Percentiles rank a stretch among this genome's conserved stretches.
Evolutionary conservation across 495 filamentous ascomycete genomes (phyloP).

Genomic region (Glutinoglossum americanum): DNA sequence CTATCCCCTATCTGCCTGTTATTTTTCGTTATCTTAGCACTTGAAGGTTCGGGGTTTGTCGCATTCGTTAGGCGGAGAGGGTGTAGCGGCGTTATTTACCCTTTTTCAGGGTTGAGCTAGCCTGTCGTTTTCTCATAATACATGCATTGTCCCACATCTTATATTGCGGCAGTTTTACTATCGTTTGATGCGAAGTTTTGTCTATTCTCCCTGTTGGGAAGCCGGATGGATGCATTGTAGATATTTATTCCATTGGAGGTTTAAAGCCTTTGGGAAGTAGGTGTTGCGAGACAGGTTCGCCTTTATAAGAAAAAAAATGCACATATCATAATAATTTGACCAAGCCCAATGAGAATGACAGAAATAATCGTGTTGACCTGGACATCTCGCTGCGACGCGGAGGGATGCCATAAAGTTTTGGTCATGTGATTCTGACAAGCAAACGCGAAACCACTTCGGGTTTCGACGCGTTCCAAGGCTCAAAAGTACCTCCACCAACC

Average conservation of each 20-base stretch:
- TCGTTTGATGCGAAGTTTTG: not conserved
- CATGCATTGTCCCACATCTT: not conserved
- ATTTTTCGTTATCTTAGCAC: constrained; percentile 43
- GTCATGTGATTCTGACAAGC: not conserved
- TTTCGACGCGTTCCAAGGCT: not conserved
- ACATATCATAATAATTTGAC: not conserved
- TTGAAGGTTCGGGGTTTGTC: constrained; percentile 15
- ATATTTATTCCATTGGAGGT: not conserved
- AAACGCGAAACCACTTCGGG: not conserved
- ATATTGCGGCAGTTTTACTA: not conserved
- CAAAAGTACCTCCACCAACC: not conserved
- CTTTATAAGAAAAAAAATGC: not conserved
- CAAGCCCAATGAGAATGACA: not conserved
- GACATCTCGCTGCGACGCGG: too few species aligned
- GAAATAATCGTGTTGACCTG: too few species aligned
- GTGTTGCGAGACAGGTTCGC: not conserved
- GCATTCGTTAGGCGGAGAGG: not conserved
- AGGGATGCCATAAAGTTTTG: too few species aligned
- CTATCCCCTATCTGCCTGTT: not conserved
- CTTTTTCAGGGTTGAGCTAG: not conserved
- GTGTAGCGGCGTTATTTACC: not conserved
- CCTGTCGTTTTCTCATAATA: not conserved
- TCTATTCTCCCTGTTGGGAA: not conserved
- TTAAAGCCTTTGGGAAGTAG: not conserved
- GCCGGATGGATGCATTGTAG: not conserved